These are phyloP conservation scores for Plicaturopsis crispa DNA, from an alignment of 768 basidiomycete species.

Conservation along the genomic window DNA sequence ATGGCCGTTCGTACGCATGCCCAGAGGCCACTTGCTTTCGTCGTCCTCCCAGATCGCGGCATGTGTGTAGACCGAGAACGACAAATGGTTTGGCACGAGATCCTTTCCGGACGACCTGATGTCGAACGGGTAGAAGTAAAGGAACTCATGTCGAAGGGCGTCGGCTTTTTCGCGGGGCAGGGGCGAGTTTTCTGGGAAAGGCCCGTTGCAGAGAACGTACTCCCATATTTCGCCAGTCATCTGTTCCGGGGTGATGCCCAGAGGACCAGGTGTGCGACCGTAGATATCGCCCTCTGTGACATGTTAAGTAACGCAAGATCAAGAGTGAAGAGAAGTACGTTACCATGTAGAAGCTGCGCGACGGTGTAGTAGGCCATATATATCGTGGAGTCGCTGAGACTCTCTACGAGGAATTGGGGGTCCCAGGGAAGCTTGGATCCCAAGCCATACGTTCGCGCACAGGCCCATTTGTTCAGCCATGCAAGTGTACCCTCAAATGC, in stretches of 20 bases:
- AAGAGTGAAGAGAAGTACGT: conserved; percentile 12
- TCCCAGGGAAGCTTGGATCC: conserved; percentile 98
- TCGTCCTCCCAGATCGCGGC: conserved; percentile 80
- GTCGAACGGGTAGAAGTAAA: conserved; percentile 98
- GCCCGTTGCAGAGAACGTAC: conserved; percentile 76
- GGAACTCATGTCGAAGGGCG: conserved; percentile 81
- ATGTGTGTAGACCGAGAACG: conserved; percentile 92
- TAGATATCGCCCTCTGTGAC: conserved; percentile 59
- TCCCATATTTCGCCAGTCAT: conserved; percentile 99
- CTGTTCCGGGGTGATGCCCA: conserved; percentile 82
- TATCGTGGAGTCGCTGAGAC: conserved; percentile 93
- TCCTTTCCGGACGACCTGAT: conserved; percentile 98
- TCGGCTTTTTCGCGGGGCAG: conserved; percentile 74
- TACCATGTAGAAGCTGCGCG: conserved; percentile 84
- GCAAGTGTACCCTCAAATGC: conserved; percentile 85
- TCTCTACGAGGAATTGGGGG: conserved; percentile 92
- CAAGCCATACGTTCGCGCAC: conserved; percentile 94
- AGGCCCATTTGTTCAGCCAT: conserved; percentile 99
- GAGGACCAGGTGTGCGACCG: conserved; percentile 70
- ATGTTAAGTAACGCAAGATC: conserved; percentile 8
- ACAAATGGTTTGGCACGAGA: conserved; percentile 90
- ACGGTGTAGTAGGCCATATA: conserved; percentile 99
- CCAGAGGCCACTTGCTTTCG: conserved; percentile 80
- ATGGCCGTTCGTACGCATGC: conserved; percentile 95
- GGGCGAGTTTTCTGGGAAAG: conserved; percentile 62